Conservation (phyloP, 306 rosid species). For the Canavalia gladiata region DNA sequence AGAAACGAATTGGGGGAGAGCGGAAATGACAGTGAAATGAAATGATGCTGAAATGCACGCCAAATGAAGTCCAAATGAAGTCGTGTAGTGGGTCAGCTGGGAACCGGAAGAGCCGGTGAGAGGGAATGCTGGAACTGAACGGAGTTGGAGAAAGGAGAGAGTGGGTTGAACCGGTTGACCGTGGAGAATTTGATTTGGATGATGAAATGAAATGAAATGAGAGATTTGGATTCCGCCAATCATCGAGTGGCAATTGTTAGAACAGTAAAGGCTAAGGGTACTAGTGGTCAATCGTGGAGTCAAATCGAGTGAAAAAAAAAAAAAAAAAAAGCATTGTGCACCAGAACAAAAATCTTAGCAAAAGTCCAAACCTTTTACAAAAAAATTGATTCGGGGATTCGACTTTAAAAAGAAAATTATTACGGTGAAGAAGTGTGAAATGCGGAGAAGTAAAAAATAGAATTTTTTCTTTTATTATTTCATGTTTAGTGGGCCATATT, state of each 20-base stretch:
- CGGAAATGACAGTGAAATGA: conserved; percentile 47
- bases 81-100: conserved; percentile 35
- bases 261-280: background rate
- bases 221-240: conserved; percentile 49
- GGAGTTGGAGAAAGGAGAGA: background rate
- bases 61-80: conserved; percentile 75
- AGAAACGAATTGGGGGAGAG: conserved; percentile 17
- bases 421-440: too few relatives aligned
- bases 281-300: conserved; percentile 36
- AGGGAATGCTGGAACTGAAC: background rate
- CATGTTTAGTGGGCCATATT: too few relatives aligned
- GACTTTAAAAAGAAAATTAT: too few relatives aligned
- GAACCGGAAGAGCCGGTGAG: conserved; percentile 52
- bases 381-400: too few relatives aligned
- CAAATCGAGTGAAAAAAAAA: conserved; percentile 38
- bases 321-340: background rate
- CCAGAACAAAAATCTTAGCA: conserved; percentile 19
- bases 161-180: conserved; percentile 52
- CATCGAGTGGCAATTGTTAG: background rate
- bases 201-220: conserved; percentile 42
- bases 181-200: conserved; percentile 46
- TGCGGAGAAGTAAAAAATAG: too few relatives aligned
- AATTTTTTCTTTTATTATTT: too few relatives aligned
- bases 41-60: conserved; percentile 70
- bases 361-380: background rate